Evolutionary conservation across 2,329 filamentous ascomycete species (phyloP), one percentile per base, ranked within the genome.

Genomic region (Ascocoryne sarcoides): DNA sequence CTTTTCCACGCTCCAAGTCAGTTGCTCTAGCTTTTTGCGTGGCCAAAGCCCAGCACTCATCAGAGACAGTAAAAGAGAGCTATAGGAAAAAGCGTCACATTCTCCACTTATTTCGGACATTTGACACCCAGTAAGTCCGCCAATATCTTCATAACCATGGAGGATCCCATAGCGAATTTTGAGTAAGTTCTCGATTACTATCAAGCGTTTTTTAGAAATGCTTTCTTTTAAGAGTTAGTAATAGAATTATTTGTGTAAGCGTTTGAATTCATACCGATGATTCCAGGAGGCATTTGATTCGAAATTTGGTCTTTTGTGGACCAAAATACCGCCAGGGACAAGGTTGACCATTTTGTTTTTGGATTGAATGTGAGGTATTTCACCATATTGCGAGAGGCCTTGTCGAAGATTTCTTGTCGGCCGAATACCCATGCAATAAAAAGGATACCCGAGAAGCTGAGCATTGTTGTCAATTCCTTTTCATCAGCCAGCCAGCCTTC

Each of bases 401-500:
- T 26, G 7, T 26, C 23, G 12, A 26, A 26, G 7, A 12, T 26
- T 26, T 26, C 23, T 26, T 26, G 7, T 26, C 23, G 7, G 7
- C 23, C 23, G 12, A 26, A 26, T 12, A 12, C 23, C 23, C 23
- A 26, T 7, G 23, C 23, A 7, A 26, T 26, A 12, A 26, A 26
- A 26, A 26, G 23, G 7, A 7, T 7, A 7, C 23, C 23, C 7
- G 23, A 26, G 7, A 7, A 12, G 23, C 12, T 12, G 12, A 26
- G 7, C 7, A 7, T 7, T 12, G 12, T 7, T 7, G 23, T n/a
- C 9, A n/a, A 33, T 14, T 33, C 21, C 12, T 21, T 12, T 34
- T 42, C 36, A 15, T 42, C 29, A 10, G 8, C 16, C 14, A 46
- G n/a, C 43, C 46, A 48, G 10, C 17, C 8, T 5, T 33, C 10